Evolutionary conservation across 306 rosid species (phyloP).

Genomic region (Cucumis cinereus): DNA sequence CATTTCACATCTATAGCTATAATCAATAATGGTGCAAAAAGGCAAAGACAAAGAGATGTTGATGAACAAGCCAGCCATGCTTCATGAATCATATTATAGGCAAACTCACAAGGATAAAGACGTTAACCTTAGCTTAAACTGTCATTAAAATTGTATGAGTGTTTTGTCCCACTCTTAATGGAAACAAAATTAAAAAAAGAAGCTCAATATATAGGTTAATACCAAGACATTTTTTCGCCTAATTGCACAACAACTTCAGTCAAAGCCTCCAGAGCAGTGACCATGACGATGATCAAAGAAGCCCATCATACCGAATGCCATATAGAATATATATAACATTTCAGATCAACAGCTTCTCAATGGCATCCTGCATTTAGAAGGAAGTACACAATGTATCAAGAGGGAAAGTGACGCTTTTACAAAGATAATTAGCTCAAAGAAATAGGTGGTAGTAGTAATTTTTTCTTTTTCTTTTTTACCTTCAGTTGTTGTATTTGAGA

Average conservation of each 20-base stretch:
- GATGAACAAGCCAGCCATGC: neutral
- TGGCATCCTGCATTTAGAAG: constrained; percentile 61
- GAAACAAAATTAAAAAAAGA: neutral
- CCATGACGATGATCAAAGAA: constrained; percentile 46
- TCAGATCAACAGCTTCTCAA: constrained; percentile 87
- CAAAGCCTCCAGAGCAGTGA: constrained; percentile 74
- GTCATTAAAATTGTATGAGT: constrained; percentile 3
- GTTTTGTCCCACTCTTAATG: constrained; percentile 6
- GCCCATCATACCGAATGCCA: constrained; percentile 70
- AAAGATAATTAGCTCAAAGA: neutral
- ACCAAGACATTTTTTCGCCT: neutral
- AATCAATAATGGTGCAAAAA: neutral
- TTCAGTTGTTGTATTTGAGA: constrained; percentile 74
- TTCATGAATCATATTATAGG: neutral
- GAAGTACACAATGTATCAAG: neutral
- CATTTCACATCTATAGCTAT: neutral
- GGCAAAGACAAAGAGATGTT: neutral
- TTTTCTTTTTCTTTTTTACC: constrained; percentile 26
- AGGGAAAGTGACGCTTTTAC: neutral
- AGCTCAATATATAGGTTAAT: neutral
- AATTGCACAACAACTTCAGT: constrained; percentile 31
- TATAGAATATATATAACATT: neutral
- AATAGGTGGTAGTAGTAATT: neutral
- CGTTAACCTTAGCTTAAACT: neutral
- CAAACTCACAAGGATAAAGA: constrained; percentile 3